Evolutionary conservation across 192 early-diverging fungal species (phyloP).

Genomic region (Coemansia sp.): DNA sequence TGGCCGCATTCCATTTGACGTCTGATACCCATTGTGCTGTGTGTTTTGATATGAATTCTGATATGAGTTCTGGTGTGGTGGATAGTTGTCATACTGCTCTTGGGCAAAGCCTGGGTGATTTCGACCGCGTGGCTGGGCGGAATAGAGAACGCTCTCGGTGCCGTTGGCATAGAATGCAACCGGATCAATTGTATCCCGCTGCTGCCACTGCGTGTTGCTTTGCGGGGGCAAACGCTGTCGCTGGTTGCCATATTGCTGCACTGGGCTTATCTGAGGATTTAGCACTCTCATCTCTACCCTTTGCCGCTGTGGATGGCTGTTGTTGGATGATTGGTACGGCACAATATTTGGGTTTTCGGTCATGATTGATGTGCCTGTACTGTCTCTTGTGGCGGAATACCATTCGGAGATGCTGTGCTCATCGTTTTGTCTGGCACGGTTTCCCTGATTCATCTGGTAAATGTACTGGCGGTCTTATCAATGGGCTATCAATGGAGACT

Average conservation of each 20-base stretch:
- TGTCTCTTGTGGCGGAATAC: slow-evolving; percentile 43
- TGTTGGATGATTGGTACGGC: background rate
- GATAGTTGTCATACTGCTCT: background rate
- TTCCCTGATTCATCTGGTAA: background rate
- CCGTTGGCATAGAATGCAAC: background rate
- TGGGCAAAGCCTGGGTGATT: background rate
- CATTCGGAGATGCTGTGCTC: slow-evolving; percentile 36
- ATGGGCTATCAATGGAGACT: background rate
- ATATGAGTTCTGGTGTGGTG: background rate
- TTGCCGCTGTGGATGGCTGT: background rate
- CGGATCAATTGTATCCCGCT: background rate
- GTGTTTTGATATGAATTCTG: background rate
- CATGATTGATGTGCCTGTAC: slow-evolving; percentile 22
- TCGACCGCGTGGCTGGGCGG: background rate
- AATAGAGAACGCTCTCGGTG: background rate
- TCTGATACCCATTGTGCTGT: too few species aligned
- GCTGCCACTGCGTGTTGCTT: background rate
- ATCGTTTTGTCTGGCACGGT: slow-evolving; percentile 22
- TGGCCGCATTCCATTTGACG: background rate
- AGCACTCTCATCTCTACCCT: background rate
- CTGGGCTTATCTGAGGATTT: background rate
- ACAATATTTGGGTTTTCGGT: slow-evolving; percentile 16
- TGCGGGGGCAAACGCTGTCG: background rate
- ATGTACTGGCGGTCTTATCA: background rate
- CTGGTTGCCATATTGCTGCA: background rate